These are phyloP conservation scores for Akanthomyces dipterigenus DNA, from an alignment of 2,329 filamentous ascomycete genomes.

Conservation along the genomic window DNA sequence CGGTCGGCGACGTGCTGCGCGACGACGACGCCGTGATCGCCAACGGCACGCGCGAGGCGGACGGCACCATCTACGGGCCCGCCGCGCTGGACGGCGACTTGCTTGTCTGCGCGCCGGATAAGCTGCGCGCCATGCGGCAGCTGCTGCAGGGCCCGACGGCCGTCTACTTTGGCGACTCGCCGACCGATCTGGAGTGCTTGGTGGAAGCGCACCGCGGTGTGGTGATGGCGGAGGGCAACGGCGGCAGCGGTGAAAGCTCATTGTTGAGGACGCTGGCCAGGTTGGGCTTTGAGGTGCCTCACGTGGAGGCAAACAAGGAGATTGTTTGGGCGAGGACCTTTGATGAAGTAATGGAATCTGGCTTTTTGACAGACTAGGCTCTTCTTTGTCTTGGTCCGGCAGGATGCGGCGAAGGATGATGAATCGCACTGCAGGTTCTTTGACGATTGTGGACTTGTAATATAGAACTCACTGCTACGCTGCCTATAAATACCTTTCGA, in stretches of 20 bases:
- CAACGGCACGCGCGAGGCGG: conserved; percentile 33
- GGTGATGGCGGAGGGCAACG: conserved; percentile 34
- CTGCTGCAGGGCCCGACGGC: conserved; percentile 17
- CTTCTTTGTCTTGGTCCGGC: background rate
- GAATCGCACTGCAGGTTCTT: too few species aligned
- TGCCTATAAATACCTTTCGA: too few species aligned
- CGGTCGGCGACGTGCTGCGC: conserved; percentile 25
- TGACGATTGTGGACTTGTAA: too few species aligned
- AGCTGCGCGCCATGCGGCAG: conserved; percentile 34
- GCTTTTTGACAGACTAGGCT: conserved; percentile 17
- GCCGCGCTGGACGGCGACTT: conserved; percentile 19
- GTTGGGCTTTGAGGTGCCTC: conserved; percentile 31
- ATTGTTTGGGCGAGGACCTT: conserved; percentile 5
- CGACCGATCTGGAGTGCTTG: conserved; percentile 50
- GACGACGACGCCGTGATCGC: conserved; percentile 28
- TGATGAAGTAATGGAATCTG: conserved; percentile 31
- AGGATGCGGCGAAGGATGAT: background rate
- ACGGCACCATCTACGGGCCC: conserved; percentile 37
- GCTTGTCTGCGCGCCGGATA: conserved; percentile 37
- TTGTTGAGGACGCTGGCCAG: conserved; percentile 32
- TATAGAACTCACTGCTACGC: too few species aligned
- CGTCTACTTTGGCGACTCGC: conserved; percentile 54
- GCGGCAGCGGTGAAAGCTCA: conserved; percentile 20
- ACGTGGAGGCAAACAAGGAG: conserved; percentile 20
- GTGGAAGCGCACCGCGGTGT: conserved; percentile 35